Evolutionary conservation across 495 filamentous ascomycete species (phyloP).

Genomic region (Trichoderma gamsii): DNA sequence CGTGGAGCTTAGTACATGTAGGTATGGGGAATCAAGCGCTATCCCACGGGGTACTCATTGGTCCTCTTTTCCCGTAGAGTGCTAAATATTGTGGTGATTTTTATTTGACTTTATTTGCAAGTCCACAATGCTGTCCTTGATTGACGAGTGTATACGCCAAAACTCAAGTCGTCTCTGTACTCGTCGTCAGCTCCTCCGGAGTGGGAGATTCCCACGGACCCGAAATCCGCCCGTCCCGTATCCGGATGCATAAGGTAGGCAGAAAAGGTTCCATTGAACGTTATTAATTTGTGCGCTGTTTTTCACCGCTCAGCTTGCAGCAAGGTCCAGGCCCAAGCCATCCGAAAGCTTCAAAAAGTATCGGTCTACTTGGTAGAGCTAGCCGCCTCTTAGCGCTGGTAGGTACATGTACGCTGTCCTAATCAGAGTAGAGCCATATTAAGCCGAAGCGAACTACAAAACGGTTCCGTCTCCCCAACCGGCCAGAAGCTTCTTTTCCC

Average conservation of each 20-base stretch:
- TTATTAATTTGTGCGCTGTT: background rate
- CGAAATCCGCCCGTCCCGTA: background rate
- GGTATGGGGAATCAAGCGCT: too few relatives aligned
- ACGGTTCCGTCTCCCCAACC: background rate
- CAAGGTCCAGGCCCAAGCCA: background rate
- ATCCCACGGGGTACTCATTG: too few relatives aligned
- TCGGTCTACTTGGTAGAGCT: background rate
- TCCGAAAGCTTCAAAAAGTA: background rate
- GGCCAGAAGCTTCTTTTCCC: background rate
- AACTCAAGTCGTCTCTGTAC: background rate
- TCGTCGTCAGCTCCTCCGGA: background rate
- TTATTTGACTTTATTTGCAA: too few relatives aligned
- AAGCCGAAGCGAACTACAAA: background rate
- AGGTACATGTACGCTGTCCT: background rate
- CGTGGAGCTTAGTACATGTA: too few relatives aligned
- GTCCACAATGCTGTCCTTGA: too few relatives aligned
- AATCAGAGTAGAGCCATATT: constrained; percentile 1
- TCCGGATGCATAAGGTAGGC: background rate
- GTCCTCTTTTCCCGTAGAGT: too few relatives aligned
- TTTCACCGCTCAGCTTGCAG: constrained; percentile 5
- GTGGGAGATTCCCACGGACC: background rate
- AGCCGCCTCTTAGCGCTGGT: background rate
- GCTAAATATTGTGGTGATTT: too few relatives aligned
- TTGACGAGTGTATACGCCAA: too few relatives aligned
- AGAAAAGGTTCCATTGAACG: background rate